Conservation (phyloP, 2,329 filamentous ascomycete species). For the Alternaria gaisen region DNA sequence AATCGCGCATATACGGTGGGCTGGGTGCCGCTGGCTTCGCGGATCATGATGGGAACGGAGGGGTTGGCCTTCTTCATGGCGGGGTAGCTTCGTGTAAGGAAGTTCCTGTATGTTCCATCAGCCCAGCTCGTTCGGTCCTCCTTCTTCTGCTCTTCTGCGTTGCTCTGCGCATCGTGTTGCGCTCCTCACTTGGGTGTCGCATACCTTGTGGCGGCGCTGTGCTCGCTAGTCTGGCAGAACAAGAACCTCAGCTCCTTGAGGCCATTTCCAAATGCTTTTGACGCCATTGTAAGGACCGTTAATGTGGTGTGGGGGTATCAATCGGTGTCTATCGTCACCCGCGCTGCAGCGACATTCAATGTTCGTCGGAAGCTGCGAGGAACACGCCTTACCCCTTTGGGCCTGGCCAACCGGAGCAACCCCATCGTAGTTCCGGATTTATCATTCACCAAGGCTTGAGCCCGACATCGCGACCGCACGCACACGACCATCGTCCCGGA, state of each 20-base stretch:
- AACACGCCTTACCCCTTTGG: constrained; percentile 15
- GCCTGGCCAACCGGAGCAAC: constrained; percentile 33
- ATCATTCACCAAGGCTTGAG: constrained; percentile 22
- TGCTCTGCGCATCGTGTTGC: constrained; percentile 2
- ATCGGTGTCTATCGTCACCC: constrained; percentile 26
- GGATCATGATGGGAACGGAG: constrained; percentile 89
- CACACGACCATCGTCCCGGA: constrained; percentile 7
- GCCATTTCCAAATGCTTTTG: constrained; percentile 85
- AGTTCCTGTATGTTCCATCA: constrained; percentile 68
- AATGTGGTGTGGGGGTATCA: constrained; percentile 18
- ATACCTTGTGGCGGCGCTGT: constrained; percentile 88
- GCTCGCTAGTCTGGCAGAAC: constrained; percentile 93
- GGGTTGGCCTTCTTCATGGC: constrained; percentile 99
- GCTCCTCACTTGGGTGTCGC: constrained; percentile 19
- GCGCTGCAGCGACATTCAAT: constrained; percentile 18
- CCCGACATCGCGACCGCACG: constrained; percentile 27
- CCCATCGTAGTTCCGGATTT: constrained; percentile 39
- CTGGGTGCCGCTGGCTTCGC: constrained; percentile 84
- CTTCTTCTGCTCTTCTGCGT: neutral
- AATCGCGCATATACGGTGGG: constrained; percentile 93
- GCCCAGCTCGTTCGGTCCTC: neutral
- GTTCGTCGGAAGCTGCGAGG: constrained; percentile 30
- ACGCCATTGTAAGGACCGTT: constrained; percentile 71
- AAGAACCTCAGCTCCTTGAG: constrained; percentile 97
- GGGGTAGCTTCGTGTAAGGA: constrained; percentile 90